Conservation (phyloP, 2,329 filamentous ascomycete genomes). For the Beauveria sp. region DNA sequence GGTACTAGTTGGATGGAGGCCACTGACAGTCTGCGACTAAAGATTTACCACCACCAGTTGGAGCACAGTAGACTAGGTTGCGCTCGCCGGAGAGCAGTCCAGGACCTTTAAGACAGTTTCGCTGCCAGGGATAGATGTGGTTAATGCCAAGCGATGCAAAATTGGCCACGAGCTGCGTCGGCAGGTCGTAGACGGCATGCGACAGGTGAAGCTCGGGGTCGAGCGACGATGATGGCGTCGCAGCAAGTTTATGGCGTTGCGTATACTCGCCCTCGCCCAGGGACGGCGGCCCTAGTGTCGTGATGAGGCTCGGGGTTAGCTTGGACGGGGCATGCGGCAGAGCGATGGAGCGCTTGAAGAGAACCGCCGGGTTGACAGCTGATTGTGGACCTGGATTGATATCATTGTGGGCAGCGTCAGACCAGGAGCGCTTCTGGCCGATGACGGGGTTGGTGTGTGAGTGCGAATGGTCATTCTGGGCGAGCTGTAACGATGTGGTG, state of each 20-base stretch:
- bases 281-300: conserved; percentile 20
- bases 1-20: neutral
- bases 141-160: conserved; percentile 59
- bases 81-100: conserved; percentile 57
- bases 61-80: conserved; percentile 73
- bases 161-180: conserved; percentile 52
- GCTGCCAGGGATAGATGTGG: conserved; percentile 74
- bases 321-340: conserved; percentile 23
- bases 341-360: conserved; percentile 27
- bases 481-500: conserved; percentile 44
- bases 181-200: conserved; percentile 57
- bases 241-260: conserved; percentile 42
- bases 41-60: conserved; percentile 71
- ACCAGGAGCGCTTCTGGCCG: conserved; percentile 40
- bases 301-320: conserved; percentile 39
- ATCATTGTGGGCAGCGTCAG: conserved; percentile 17
- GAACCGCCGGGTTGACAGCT: conserved; percentile 14
- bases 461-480: conserved; percentile 29
- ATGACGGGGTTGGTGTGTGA: conserved; percentile 21
- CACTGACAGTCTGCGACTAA: conserved; percentile 54
- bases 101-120: conserved; percentile 60
- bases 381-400: conserved; percentile 6
- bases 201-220: conserved; percentile 54
- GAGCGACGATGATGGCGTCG: conserved; percentile 43
- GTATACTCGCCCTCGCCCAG: conserved; percentile 43